Evolutionary conservation across 2,329 filamentous ascomycete genomes (phyloP).

Genomic region (Microcyclosporella mali): DNA sequence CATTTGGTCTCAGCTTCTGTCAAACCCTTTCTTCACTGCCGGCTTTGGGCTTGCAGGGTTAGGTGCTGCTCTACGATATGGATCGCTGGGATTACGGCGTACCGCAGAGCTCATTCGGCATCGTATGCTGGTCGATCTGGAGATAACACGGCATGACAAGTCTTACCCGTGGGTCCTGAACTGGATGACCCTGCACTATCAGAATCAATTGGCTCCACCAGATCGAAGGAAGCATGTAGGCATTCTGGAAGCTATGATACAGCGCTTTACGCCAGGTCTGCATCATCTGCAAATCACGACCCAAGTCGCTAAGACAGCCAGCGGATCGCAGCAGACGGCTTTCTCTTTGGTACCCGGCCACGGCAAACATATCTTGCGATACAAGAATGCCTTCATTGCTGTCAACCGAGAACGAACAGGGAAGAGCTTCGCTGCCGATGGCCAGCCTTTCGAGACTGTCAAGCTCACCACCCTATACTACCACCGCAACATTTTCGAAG

Average conservation of each 20-base stretch:
- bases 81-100: constrained; percentile 67
- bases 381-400: constrained; percentile 77
- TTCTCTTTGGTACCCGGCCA: constrained; percentile 90
- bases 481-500: constrained; percentile 81
- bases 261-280: constrained; percentile 53
- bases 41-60: constrained; percentile 85
- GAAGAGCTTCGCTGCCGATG: constrained; percentile 72
- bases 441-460: constrained; percentile 89
- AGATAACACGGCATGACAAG: constrained; percentile 89
- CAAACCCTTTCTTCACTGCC: constrained; percentile 51
- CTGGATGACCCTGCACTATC: constrained; percentile 69
- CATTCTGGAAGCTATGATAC: constrained; percentile 49
- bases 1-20: constrained; percentile 40
- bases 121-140: constrained; percentile 86
- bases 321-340: constrained; percentile 66
- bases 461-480: constrained; percentile 87
- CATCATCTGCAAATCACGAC: constrained; percentile 62
- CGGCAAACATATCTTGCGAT: constrained; percentile 80
- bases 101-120: constrained; percentile 69
- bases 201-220: constrained; percentile 36
- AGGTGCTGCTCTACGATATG: constrained; percentile 73
- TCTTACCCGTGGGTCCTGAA: constrained; percentile 91
- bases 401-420: constrained; percentile 77
- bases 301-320: constrained; percentile 54
- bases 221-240: constrained; percentile 28